phyloP scores from a whole-genome alignment of 495 filamentous ascomycete genomes.

The Antarctomyces pellizariae region DNA sequence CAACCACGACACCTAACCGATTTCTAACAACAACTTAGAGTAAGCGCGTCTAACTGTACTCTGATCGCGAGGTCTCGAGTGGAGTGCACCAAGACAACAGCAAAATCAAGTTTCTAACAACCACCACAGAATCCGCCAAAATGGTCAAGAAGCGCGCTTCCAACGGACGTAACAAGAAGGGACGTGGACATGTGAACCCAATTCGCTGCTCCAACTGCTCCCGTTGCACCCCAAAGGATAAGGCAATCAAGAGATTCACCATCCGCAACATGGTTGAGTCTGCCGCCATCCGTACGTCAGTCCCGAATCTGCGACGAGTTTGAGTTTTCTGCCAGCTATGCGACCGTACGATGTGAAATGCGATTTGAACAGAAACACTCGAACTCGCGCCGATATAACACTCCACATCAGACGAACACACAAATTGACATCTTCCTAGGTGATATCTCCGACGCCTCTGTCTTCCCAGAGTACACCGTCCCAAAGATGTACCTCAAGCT shows the following conservation, averaged over 20 bases:
- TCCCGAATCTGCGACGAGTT: background rate
- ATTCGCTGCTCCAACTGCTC: slow-evolving; percentile 99
- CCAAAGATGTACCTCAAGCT: slow-evolving; percentile 99
- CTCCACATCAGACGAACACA: too few relatives aligned
- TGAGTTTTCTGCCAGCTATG: too few relatives aligned
- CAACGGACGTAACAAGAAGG: slow-evolving; percentile 99
- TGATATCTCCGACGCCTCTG: slow-evolving; percentile 99
- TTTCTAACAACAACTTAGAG: too few relatives aligned
- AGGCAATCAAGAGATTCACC: slow-evolving; percentile 99
- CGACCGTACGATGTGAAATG: too few relatives aligned
- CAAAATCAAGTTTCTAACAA: slow-evolving; percentile 14
- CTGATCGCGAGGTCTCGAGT: too few relatives aligned
- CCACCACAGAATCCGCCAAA: slow-evolving; percentile 34
- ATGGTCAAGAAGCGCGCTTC: slow-evolving; percentile 99
- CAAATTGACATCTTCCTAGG: too few relatives aligned
- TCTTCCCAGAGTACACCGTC: slow-evolving; percentile 96
- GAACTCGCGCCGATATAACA: too few relatives aligned
- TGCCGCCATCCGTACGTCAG: slow-evolving; percentile 88
- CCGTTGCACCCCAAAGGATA: slow-evolving; percentile 98
- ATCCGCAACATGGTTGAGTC: slow-evolving; percentile 99
- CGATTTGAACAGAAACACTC: too few relatives aligned
- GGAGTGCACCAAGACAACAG: too few relatives aligned
- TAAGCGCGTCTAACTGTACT: too few relatives aligned
- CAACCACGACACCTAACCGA: too few relatives aligned
- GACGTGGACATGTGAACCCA: slow-evolving; percentile 96